These are phyloP conservation scores for Kuraishia cidri DNA, from an alignment of 805 yeast genomes.

Conservation along the genomic window DNA sequence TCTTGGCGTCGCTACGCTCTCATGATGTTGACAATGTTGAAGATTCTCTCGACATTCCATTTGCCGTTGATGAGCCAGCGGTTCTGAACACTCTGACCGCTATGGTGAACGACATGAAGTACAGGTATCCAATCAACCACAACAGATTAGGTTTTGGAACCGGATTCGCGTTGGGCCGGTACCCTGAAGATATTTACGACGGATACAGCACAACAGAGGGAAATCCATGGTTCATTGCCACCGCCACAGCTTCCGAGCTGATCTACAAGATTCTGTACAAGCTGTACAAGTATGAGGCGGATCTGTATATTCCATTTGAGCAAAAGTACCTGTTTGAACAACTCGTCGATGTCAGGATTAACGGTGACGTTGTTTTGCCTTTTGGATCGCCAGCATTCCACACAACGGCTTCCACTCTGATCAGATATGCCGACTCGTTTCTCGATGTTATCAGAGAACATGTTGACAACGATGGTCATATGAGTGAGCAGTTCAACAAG, in stretches of 20 bases:
- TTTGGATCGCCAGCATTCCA: conserved; percentile 34
- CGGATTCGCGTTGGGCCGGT: conserved; percentile 78
- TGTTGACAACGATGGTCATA: conserved; percentile 55
- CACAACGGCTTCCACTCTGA: conserved; percentile 32
- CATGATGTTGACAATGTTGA: conserved; percentile 28
- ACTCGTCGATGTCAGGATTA: conserved; percentile 14
- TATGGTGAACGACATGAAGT: conserved; percentile 59
- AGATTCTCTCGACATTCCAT: conserved; percentile 41
- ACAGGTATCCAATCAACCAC: conserved; percentile 68
- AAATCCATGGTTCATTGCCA: conserved; percentile 88
- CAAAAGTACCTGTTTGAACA: conserved; percentile 11
- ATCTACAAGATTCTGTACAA: conserved; percentile 46
- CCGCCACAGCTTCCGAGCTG: conserved; percentile 60
- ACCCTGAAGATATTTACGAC: conserved; percentile 87
- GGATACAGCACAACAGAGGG: conserved; percentile 69
- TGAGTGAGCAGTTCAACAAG: conserved; percentile 86
- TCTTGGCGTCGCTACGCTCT: conserved; percentile 38
- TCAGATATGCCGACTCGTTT: conserved; percentile 60
- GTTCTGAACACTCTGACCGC: conserved; percentile 56
- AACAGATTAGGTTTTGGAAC: conserved; percentile 21
- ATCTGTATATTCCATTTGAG: conserved; percentile 26
- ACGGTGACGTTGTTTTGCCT: conserved; percentile 14
- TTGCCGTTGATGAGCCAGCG: conserved; percentile 46
- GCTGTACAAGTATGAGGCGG: conserved; percentile 25
- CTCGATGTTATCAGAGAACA: conserved; percentile 49